Percentiles rank a stretch among this genome's conserved stretches.
phyloP scores from a whole-genome alignment of 1,284 basidiomycete genomes.

The Vanrija pseudolonga region DNA sequence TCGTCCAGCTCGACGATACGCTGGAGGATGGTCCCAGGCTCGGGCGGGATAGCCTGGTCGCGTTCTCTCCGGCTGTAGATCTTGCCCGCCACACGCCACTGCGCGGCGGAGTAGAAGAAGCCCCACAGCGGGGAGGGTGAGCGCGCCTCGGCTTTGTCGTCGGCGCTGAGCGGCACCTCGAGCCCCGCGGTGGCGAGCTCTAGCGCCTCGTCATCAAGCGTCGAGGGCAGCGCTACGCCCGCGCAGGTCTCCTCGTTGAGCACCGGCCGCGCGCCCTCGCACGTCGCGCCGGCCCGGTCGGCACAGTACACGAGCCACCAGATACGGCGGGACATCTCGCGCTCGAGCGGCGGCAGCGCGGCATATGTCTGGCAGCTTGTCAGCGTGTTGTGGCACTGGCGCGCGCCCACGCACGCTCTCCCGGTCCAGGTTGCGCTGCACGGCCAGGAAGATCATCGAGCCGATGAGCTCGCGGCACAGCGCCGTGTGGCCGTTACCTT shows the following conservation, averaged over 20 bases:
- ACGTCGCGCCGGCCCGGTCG: background rate
- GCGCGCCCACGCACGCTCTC: background rate
- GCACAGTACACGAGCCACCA: slow-evolving; percentile 6
- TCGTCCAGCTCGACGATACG: slow-evolving; percentile 1
- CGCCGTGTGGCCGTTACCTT: background rate
- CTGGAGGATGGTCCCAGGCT: background rate
- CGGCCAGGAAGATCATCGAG: slow-evolving; percentile 1
- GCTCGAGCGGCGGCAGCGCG: background rate
- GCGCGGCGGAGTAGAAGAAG: background rate
- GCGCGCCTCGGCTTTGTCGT: background rate
- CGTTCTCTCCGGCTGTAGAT: background rate
- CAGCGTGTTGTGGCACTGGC: too few relatives aligned
- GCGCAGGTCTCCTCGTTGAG: slow-evolving; percentile 3
- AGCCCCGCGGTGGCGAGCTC: background rate
- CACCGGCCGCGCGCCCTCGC: background rate
- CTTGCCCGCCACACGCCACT: slow-evolving; percentile 3
- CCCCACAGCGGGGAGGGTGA: slow-evolving; percentile 1
- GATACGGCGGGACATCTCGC: slow-evolving; percentile 5
- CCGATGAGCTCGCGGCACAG: slow-evolving; percentile 3
- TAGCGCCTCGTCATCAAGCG: slow-evolving; percentile 1
- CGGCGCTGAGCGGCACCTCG: too few relatives aligned
- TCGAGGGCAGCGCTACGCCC: background rate
- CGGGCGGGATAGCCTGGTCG: background rate
- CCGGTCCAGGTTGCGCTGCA: slow-evolving; percentile 4
- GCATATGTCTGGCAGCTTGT: background rate